phyloP scores from a whole-genome alignment of 176 grass and related monocot species.

The Metroxylon sagu region DNA sequence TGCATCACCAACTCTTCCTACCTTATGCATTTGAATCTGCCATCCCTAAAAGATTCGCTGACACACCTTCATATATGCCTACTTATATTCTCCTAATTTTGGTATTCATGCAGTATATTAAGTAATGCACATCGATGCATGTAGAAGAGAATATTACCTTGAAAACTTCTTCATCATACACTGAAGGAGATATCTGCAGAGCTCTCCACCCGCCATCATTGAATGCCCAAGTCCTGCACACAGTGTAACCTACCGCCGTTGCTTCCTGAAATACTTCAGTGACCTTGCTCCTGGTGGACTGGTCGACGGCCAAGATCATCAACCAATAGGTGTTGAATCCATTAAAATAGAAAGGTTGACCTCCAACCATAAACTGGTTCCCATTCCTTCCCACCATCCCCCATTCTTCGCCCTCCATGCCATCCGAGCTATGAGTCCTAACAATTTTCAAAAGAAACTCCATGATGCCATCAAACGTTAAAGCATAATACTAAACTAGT shows the following conservation, averaged over 20 bases:
- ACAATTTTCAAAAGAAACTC: too few relatives aligned
- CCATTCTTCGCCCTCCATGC: conserved; percentile 24
- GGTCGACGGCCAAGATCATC: conserved; percentile 55
- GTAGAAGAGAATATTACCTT: conserved; percentile 29
- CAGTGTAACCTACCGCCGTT: conserved; percentile 35
- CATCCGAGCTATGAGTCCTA: too few relatives aligned
- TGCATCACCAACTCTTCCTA: too few relatives aligned
- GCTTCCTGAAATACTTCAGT: conserved; percentile 57
- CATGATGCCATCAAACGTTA: too few relatives aligned
- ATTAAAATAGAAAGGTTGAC: conserved; percentile 54
- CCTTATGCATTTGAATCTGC: too few relatives aligned
- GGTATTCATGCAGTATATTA: too few relatives aligned
- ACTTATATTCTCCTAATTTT: too few relatives aligned
- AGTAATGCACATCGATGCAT: neutral
- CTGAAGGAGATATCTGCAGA: conserved; percentile 51
- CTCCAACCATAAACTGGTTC: conserved; percentile 37
- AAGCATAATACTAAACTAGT: too few relatives aligned
- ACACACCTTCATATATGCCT: too few relatives aligned
- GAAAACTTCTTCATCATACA: conserved; percentile 69
- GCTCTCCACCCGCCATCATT: conserved; percentile 69
- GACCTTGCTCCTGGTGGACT: conserved; percentile 51
- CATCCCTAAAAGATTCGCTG: too few relatives aligned
- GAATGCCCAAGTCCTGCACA: conserved; percentile 69
- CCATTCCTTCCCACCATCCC: conserved; percentile 40
- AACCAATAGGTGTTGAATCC: conserved; percentile 80